Base-by-base conservation (phyloP, 164 flowering plant species). In the Aristolochia contorta region DNA sequence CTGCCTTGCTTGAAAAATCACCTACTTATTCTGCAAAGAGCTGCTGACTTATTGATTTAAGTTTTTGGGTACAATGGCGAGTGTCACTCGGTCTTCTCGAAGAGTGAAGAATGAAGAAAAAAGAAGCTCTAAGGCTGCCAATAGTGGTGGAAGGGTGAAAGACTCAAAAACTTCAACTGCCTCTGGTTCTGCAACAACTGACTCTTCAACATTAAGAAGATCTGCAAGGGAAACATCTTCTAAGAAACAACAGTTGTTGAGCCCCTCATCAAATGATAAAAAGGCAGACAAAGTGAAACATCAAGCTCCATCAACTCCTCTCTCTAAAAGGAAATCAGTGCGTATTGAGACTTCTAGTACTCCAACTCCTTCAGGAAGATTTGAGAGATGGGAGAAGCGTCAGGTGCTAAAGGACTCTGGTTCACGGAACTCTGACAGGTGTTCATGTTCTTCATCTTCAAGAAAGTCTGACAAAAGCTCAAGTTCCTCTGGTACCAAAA, bases 251-350 rank as follows among this genome's bases (percentile, higher is more conserved):
- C 41, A 37, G 41, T 18, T 19, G 47, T 37, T 72, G 49, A 68
- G 63, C 54, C 57, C 79, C 41, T 52, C 77, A 47, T 49, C 72
- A 19, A 67, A 64, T 67, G 74, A 55, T 20, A 73, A 72, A 27
- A 82, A 77, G 67, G 76, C 85, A 32, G 81, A 74, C 64, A 69
- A 79, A 32, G 70, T 73, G 60, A 82, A 75, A 69, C 75, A 79
- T 60, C 67, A 24, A 15, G 51, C 56, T 8, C 58, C 64, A 32
- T 54, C 53, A 46, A 59, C 75, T 67, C 53, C 68, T 41, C 71
- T 74, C 30, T 61, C 16, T 32, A 70, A 59, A 56, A 73, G 72
- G 60, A 81, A 68, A 60, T 66, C 77, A 12, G 80, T 63, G 59
- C 68, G 66, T 62, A 53, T 72, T 50, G 82, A 72, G 67, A 82